Conservation (phyloP, 2,329 filamentous ascomycete species). For the Aspergillus aculeatus region DNA sequence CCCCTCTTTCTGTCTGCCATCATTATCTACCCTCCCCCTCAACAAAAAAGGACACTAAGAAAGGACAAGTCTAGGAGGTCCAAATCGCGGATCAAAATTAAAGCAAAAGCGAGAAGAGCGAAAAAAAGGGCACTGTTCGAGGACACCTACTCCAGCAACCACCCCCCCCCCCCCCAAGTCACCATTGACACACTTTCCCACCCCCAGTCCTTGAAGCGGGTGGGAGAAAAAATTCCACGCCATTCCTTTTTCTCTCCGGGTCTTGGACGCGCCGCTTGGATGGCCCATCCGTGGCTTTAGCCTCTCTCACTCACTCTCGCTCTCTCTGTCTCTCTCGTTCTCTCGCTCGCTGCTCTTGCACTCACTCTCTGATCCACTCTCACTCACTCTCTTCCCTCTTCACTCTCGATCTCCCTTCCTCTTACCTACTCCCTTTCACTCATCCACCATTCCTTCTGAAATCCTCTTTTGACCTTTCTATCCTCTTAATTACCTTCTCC, state of each 20-base stretch:
- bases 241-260: constrained; percentile 28
- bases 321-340: constrained; percentile 13
- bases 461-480: constrained; percentile 4
- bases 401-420: constrained; percentile 9
- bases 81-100: not conserved
- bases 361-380: constrained; percentile 12
- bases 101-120: not conserved
- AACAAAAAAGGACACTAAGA: not conserved
- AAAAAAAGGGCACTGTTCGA: not conserved
- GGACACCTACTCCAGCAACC: not conserved
- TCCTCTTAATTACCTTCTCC: constrained; percentile 14
- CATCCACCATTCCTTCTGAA: constrained; percentile 1
- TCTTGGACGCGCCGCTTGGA: constrained; percentile 26
- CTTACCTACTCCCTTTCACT: not conserved
- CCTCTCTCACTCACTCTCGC: constrained; percentile 16
- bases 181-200: not conserved
- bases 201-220: constrained; percentile 15
- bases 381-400: constrained; percentile 10
- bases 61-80: not conserved
- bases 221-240: constrained; percentile 23
- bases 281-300: constrained; percentile 28
- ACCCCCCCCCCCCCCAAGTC: not conserved
- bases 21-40: not conserved
- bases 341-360: constrained; percentile 14
- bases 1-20: not conserved